Conservation (phyloP, 169 alveolate species). For the Perkinsus olseni region DNA sequence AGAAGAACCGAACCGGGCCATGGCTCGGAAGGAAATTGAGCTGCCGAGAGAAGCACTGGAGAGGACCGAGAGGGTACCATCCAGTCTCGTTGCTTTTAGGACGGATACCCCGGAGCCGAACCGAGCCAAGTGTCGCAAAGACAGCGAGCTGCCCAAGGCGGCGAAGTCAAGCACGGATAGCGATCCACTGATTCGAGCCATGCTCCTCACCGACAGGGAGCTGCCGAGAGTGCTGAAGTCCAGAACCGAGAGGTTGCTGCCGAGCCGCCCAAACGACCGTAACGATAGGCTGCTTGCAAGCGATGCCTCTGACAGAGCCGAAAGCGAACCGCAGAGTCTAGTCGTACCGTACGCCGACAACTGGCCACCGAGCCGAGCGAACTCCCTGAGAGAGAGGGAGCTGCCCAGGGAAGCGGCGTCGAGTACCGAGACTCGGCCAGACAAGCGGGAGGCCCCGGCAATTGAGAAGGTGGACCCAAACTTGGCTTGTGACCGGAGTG, state of each 20-base stretch:
- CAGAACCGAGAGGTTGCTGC: neutral
- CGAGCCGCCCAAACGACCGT: neutral
- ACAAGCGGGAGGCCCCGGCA: neutral
- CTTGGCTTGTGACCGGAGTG: neutral
- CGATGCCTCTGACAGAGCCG: neutral
- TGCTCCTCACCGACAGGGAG: neutral
- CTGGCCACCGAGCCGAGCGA: neutral
- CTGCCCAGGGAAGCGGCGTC: neutral
- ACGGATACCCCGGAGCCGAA: neutral
- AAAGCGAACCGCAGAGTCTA: neutral
- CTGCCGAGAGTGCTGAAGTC: conserved; percentile 3
- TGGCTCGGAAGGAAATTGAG: neutral
- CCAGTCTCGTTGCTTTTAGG: neutral
- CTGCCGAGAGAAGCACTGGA: neutral
- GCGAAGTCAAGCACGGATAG: neutral
- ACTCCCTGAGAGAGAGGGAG: neutral
- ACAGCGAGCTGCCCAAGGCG: neutral
- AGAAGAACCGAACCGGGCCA: neutral
- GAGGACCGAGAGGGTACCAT: neutral
- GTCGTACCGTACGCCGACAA: neutral
- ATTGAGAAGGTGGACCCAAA: neutral
- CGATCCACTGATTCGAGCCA: conserved; percentile 10
- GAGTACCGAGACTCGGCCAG: neutral
- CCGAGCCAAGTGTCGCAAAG: neutral
- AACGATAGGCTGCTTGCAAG: neutral